Percentiles rank a stretch among this genome's conserved stretches.
Evolutionary conservation across 257 asterid genomes (phyloP).

Genomic region (Pogostemon cablin): DNA sequence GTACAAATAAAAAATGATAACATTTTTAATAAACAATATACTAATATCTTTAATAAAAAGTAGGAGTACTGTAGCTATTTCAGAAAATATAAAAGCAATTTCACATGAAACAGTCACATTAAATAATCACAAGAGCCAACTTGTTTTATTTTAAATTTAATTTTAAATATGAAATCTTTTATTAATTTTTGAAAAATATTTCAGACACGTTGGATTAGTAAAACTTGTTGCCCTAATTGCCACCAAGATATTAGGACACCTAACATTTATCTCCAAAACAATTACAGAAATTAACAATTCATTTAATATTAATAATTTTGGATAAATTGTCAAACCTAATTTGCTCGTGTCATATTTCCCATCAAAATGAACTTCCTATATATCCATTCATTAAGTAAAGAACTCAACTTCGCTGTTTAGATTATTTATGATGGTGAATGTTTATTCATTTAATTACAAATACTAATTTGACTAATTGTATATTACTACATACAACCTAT

Average conservation of each 20-base stretch:
- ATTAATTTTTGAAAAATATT: not conserved
- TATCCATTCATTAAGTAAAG: not conserved
- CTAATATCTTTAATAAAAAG: too few relatives aligned
- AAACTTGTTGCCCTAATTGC: slow-evolving; percentile 33
- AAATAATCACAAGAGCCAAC: not conserved
- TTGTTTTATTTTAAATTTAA: not conserved
- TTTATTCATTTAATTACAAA: too few relatives aligned
- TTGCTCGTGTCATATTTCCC: not conserved
- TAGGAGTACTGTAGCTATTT: too few relatives aligned
- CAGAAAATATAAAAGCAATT: too few relatives aligned
- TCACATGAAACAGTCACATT: too few relatives aligned
- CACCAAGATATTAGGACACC: slow-evolving; percentile 39
- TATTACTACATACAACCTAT: too few relatives aligned
- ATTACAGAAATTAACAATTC: not conserved
- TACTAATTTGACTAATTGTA: too few relatives aligned
- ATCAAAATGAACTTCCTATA: not conserved
- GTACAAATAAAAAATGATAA: too few relatives aligned
- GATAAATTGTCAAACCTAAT: slow-evolving; percentile 1
- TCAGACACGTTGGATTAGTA: not conserved
- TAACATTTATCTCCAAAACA: not conserved
- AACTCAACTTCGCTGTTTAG: too few relatives aligned
- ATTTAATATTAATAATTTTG: slow-evolving; percentile 4
- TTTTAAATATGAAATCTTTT: not conserved
- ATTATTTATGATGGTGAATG: too few relatives aligned
- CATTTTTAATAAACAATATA: too few relatives aligned